Base-by-base conservation (phyloP, 768 basidiomycete genomes). In the Floccularia luteovirens region DNA sequence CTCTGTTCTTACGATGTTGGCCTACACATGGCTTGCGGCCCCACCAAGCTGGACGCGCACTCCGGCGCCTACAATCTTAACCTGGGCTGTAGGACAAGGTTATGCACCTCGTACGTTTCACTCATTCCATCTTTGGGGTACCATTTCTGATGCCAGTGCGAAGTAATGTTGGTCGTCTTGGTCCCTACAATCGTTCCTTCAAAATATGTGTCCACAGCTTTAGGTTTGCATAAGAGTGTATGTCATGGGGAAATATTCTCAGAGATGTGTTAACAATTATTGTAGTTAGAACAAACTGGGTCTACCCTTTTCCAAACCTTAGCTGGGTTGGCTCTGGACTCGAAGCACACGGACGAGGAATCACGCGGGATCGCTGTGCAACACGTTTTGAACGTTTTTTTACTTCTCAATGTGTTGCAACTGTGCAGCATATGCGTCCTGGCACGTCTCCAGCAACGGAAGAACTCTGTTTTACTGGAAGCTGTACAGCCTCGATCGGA, bases 161-260 rank as follows among this genome's bases (percentile, higher is more conserved):
- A 46, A 86, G 85, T 88, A 21, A 60, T 89, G 7, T 66, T 88
- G 8, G 86, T 83, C 5, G 67, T 89, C 12, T 65, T 89, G 24
- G 86, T 88, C 0, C 84, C 86, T 0, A 73, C 70, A 38, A 72
- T 89, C 21, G 82, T 89, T 0, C 72, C 77, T 5, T 47, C 70
- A 14, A 82, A 81, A 54, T 88, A 82, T 55, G 76, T 89, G 32
- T 81, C 82, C 1, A 88, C 87, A 1, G 83, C 82, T 3, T 65
- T 89, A 0, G 86, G 84, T 1, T 77, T 79, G 5, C 84, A 89
- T 53, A 88, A 89, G 55, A 77, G 79, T 53, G 86, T 86, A 60
- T 45, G 79, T 60, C 3, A 24, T 28, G 1, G 8, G 13, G 31
- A 41, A 25, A 17, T 38, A 22, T 36, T 16, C 12, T 24, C 12